phyloP scores from a whole-genome alignment of 345 rosid genomes.

The Odontarrhena argentea region DNA sequence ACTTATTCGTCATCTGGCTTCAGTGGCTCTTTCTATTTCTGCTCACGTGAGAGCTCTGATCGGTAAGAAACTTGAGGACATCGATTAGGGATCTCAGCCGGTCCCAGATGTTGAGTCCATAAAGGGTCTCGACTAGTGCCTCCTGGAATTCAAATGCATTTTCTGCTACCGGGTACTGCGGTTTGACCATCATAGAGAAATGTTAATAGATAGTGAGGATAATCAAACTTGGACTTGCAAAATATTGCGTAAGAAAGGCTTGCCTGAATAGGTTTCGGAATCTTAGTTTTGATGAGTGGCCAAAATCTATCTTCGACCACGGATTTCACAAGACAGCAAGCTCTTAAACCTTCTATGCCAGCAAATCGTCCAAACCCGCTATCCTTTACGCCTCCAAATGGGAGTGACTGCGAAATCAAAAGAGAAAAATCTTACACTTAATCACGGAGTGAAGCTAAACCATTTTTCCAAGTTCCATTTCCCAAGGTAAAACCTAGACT shows the following conservation, averaged over 20 bases:
- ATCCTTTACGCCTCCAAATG: slow-evolving; percentile 95
- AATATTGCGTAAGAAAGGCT: slow-evolving; percentile 13
- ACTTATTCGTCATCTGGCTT: slow-evolving; percentile 22
- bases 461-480: background rate
- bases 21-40: slow-evolving; percentile 54
- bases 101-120: slow-evolving; percentile 89
- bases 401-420: slow-evolving; percentile 69
- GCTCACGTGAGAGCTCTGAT: slow-evolving; percentile 52
- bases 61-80: slow-evolving; percentile 69
- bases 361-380: slow-evolving; percentile 98
- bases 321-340: slow-evolving; percentile 91
- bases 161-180: slow-evolving; percentile 86
- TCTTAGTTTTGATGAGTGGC: slow-evolving; percentile 87
- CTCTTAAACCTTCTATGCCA: slow-evolving; percentile 91
- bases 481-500: background rate
- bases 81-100: slow-evolving; percentile 73
- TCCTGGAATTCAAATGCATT: slow-evolving; percentile 86
- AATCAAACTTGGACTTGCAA: background rate
- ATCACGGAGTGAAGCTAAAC: background rate
- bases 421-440: background rate
- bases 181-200: slow-evolving; percentile 7
- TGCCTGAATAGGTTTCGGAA: slow-evolving; percentile 96
- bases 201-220: slow-evolving; percentile 1
- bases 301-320: slow-evolving; percentile 97
- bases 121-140: slow-evolving; percentile 80